These are phyloP conservation scores for Xylaria longipes DNA, from an alignment of 495 filamentous ascomycete species.

Conservation along the genomic window DNA sequence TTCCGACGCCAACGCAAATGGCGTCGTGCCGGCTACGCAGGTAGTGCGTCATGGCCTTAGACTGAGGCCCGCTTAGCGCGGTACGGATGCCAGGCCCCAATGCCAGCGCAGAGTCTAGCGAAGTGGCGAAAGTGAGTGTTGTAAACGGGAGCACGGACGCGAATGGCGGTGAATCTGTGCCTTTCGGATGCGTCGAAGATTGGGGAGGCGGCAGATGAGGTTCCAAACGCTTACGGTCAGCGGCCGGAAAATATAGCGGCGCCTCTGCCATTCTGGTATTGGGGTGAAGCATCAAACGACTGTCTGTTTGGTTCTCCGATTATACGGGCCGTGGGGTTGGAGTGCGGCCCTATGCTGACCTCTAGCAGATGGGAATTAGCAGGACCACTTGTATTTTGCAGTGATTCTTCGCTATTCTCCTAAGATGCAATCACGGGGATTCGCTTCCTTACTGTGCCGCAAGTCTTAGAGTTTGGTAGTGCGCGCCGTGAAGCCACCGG, in stretches of 20 bases:
- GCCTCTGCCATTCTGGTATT: conserved; percentile 32
- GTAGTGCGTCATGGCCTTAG: conserved; percentile 92
- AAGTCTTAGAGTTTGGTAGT: background rate
- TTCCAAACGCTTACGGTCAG: conserved; percentile 33
- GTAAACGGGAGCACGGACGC: conserved; percentile 39
- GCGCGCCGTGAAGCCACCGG: background rate
- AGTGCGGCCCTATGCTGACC: background rate
- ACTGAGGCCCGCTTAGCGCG: conserved; percentile 75
- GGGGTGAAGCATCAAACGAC: background rate
- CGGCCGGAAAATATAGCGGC: conserved; percentile 35
- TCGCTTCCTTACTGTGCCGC: background rate
- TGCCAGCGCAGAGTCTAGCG: conserved; percentile 81
- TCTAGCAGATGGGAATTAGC: background rate
- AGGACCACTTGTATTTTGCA: background rate
- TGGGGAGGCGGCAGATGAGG: conserved; percentile 33
- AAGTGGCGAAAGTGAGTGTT: conserved; percentile 89
- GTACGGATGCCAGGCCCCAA: conserved; percentile 78
- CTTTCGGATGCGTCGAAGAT: background rate
- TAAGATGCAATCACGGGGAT: background rate
- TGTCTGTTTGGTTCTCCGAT: background rate
- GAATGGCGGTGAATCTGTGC: conserved; percentile 19
- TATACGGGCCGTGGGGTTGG: background rate
- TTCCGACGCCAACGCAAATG: conserved; percentile 84
- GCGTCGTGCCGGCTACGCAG: conserved; percentile 82
- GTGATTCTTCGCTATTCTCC: background rate